phyloP scores from a whole-genome alignment of 306 rosid species.

The Vachellia pachyceras region DNA sequence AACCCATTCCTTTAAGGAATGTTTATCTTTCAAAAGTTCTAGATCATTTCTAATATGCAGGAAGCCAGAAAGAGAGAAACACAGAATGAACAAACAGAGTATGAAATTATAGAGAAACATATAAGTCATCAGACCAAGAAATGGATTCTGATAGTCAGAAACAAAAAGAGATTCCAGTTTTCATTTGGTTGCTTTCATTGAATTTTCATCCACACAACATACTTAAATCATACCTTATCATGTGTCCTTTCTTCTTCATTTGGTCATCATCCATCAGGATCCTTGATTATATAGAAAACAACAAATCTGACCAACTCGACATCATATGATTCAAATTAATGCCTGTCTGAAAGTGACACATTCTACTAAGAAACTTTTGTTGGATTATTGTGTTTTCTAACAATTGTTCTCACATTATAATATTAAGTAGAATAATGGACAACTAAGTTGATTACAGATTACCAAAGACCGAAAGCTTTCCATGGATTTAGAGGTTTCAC shows the following conservation, averaged over 20 bases:
- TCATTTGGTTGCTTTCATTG: not conserved
- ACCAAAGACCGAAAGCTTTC: not conserved
- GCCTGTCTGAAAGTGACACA: not conserved
- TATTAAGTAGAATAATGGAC: not conserved
- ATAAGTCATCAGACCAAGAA: slow-evolving; percentile 16
- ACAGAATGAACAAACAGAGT: too few relatives aligned
- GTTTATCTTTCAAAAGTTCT: too few relatives aligned
- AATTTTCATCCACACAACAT: slow-evolving; percentile 9
- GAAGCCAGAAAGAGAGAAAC: too few relatives aligned
- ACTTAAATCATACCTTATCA: not conserved
- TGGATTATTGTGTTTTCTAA: not conserved
- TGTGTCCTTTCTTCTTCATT: not conserved
- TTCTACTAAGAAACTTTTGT: not conserved
- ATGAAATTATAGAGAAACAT: too few relatives aligned
- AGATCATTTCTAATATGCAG: too few relatives aligned
- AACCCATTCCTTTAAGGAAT: too few relatives aligned
- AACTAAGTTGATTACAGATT: not conserved
- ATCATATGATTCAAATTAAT: not conserved
- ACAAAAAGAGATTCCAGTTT: slow-evolving; percentile 8
- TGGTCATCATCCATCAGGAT: not conserved
- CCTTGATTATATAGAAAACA: not conserved
- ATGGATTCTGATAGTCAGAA: slow-evolving; percentile 17
- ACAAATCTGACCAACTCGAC: not conserved
- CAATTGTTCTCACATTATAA: not conserved
- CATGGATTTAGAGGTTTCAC: too few relatives aligned